Base-by-base conservation (phyloP, 106 monocot genomes). In the Dioscorea alata region DNA sequence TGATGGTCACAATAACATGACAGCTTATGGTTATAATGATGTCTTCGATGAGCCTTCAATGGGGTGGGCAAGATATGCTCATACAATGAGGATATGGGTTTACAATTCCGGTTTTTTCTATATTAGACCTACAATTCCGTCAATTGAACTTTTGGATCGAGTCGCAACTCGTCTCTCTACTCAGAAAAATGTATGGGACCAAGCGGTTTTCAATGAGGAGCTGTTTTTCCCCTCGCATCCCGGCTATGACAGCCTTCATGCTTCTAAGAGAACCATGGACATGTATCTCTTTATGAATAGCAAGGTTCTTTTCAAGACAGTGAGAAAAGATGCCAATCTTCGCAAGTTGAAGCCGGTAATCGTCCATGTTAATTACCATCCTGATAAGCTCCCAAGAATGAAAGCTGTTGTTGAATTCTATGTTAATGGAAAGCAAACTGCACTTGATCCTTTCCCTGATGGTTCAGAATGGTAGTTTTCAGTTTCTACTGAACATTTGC, bases 101-200 rank as follows among this genome's bases (percentile, higher is more conserved):
- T 99, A 79, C 68, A 99, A 99, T 67, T 99, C 97, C 23, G 97
- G 97, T 16, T 99, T 99, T 59, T 99, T 99, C 54, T 99, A 90
- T 48, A 87, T 99, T 64, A 73, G 97, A 51, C 85, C 97, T 1
- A 99, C 97, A 1, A 72, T 92, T 59, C 78, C 97, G 23, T 82
- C 92, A 4, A 85, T 99, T 58, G 97, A 99, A 81, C 83, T 99
- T n/a, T 72, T 99, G 81, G 97, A 99, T 77, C 84, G 97, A 61
- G 97, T 99, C 9, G 90, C 97, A 1, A 23, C 54, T 12, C 67
- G 92, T 24, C 64, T 99, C 15, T 69, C 84, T 66, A 65, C 24
- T 2, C 72, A 85, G 16, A 25, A 77, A 5, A 83, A 85, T 1
- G 19, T 74, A 57, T 99, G 97, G 97, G 97, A 99, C 58, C 97